Conservation (phyloP, 495 filamentous ascomycete genomes). For the Thermothielavioides terrestris region DNA sequence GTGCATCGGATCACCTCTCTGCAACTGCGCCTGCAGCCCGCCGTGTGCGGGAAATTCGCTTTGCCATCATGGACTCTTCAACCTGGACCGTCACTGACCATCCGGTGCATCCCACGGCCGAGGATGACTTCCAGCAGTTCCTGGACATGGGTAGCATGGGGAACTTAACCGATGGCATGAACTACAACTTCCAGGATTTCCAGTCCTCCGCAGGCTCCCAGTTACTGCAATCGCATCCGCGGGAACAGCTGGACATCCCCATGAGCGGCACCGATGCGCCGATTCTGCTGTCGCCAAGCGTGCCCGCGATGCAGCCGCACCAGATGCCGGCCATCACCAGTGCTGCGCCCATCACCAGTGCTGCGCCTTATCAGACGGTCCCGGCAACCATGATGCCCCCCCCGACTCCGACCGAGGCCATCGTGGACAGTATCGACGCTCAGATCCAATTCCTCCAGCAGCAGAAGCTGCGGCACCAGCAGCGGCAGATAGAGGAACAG, state of each 20-base stretch:
- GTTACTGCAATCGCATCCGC: slow-evolving; percentile 30
- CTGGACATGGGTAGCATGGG: slow-evolving; percentile 45
- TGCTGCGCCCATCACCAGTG: slow-evolving; percentile 37
- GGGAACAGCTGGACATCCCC: slow-evolving; percentile 39
- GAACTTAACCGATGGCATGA: slow-evolving; percentile 35
- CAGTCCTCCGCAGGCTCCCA: slow-evolving; percentile 28
- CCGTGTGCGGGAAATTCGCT: too few species aligned
- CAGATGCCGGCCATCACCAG: slow-evolving; percentile 42
- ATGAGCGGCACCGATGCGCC: slow-evolving; percentile 41
- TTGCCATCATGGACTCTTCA: slow-evolving; percentile 40
- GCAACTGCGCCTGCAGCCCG: neutral
- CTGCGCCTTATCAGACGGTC: slow-evolving; percentile 32
- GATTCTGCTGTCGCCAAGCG: slow-evolving; percentile 32
- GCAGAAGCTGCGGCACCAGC: slow-evolving; percentile 45
- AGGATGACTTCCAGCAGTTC: slow-evolving; percentile 50
- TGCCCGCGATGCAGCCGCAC: slow-evolving; percentile 33
- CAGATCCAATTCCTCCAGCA: slow-evolving; percentile 58
- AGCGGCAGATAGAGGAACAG: slow-evolving; percentile 49
- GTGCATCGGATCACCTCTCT: neutral
- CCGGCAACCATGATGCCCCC: slow-evolving; percentile 37
- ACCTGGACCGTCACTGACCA: slow-evolving; percentile 44
- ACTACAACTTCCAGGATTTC: slow-evolving; percentile 44
- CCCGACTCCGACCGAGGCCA: slow-evolving; percentile 34
- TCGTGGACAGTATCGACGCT: slow-evolving; percentile 45
- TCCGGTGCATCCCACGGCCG: slow-evolving; percentile 32